These are phyloP conservation scores for Pyrrhoderma lamaoense DNA, from an alignment of 1,284 basidiomycete genomes.

Conservation along the genomic window DNA sequence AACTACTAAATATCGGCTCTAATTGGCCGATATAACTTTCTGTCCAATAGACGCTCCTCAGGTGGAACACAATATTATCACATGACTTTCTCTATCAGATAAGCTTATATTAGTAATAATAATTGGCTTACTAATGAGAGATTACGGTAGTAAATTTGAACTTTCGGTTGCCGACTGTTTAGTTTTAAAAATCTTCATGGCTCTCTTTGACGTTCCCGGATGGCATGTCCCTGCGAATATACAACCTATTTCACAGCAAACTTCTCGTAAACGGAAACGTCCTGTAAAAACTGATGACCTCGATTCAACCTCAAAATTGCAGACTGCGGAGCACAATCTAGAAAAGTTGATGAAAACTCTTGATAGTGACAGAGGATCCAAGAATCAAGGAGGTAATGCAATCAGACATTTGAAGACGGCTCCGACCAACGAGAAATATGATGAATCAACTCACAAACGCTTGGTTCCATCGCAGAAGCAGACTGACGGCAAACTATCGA, in stretches of 20 bases:
- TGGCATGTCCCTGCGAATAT: slow-evolving; percentile 53
- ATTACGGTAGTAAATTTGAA: too few species aligned
- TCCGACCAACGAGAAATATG: too few species aligned
- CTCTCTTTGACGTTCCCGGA: slow-evolving; percentile 65
- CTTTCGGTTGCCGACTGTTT: too few species aligned
- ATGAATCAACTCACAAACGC: too few species aligned
- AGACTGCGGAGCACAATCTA: slow-evolving; percentile 56
- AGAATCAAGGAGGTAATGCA: slow-evolving; percentile 21
- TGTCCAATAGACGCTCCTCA: too few species aligned
- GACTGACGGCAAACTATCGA: background rate
- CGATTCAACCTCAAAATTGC: slow-evolving; percentile 35
- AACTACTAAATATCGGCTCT: too few species aligned
- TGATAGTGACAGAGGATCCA: background rate
- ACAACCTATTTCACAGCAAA: slow-evolving; percentile 30
- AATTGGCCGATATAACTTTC: too few species aligned
- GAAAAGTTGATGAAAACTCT: slow-evolving; percentile 65
- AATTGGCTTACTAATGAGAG: too few species aligned
- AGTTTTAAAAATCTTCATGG: slow-evolving; percentile 29
- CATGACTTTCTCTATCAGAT: too few species aligned
- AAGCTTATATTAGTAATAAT: too few species aligned
- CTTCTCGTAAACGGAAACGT: slow-evolving; percentile 57
- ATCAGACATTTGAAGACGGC: background rate
- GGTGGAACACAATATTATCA: too few species aligned
- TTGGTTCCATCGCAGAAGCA: background rate
- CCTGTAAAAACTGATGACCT: slow-evolving; percentile 24